Evolutionary conservation across 768 basidiomycete species (phyloP), one percentile per base, ranked within the genome.

Genomic region (Boletus insuetus): DNA sequence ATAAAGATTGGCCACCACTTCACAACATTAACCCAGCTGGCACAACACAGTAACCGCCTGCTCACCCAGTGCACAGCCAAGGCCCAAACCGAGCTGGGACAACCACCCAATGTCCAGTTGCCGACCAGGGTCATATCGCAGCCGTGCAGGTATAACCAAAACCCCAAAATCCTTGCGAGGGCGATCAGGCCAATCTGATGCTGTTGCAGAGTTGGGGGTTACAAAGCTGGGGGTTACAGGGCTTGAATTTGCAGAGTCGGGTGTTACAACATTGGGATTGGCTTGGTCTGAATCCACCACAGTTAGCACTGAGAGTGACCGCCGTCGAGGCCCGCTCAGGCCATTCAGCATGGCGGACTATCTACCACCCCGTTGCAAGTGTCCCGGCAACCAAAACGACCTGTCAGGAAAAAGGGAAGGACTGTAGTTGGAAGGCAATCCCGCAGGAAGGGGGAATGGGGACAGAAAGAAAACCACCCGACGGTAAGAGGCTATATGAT

Each of bases 1-100:
- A 65, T 91, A 93, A 46, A 94, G 71, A 66, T 93, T 92, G 26
- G 83, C 79, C 29, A 83, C 83, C 44, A 60, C 71, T 71, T 49
- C 14, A 5, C 8, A 2, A 19, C 8, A 53, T 58, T 17, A 63
- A 22, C 10, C n/a, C 19, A 29, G 43, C 26, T 0, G 6, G 3
- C 1, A n/a, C 29, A 52, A 54, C 52, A 34, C 49, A 29, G 49
- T 43, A 11, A 53, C 41, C 40, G 55, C 48, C 58, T 39, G 29
- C 75, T 63, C 53, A 75, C 76, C 67, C 63, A 81, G 74, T 19
- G 82, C 81, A 41, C 78, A 76, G 10, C 75, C 72, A 11, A 77
- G 53, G 6, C 78, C 79, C 59, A 84, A 80, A 22, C 78, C 66
- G n/a, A 73, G 61, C 44, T 81, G 80, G 32, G 78, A 65, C 46